A percentile compares a stretch with the other conserved stretches of the same genome.
phyloP scores from a whole-genome alignment of 768 basidiomycete species.

The Leccinum uliginosum region DNA sequence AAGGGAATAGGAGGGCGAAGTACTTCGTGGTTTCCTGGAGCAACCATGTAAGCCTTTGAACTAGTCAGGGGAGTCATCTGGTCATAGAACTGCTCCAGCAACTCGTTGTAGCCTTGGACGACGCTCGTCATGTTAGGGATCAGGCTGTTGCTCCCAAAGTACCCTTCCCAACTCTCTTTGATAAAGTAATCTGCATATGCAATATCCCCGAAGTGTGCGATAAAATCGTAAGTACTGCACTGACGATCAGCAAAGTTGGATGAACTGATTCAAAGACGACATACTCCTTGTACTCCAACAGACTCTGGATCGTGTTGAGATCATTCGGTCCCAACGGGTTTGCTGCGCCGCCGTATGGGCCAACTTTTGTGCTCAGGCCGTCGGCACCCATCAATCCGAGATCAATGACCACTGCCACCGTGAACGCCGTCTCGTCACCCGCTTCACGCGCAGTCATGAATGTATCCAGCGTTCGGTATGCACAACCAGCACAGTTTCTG shows the following conservation, averaged over 20 bases:
- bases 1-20: neutral
- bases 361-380: constrained; percentile 28
- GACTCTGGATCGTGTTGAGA: constrained; percentile 28
- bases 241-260: neutral
- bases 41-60: constrained; percentile 26
- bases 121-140: constrained; percentile 24
- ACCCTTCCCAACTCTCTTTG: constrained; percentile 28
- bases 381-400: constrained; percentile 27
- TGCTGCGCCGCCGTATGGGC: constrained; percentile 19
- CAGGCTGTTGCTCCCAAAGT: constrained; percentile 26
- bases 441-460: constrained; percentile 21
- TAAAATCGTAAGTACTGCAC: constrained; percentile 22
- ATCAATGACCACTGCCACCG: constrained; percentile 24
- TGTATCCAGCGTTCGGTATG: constrained; percentile 22
- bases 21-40: constrained; percentile 22
- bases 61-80: constrained; percentile 24
- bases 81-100: constrained; percentile 27
- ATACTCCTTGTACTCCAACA: constrained; percentile 26
- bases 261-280: neutral
- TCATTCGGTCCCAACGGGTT: constrained; percentile 24
- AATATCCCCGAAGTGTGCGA: constrained; percentile 25
- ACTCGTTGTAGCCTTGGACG: constrained; percentile 20
- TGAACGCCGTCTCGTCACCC: constrained; percentile 19
- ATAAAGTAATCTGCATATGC: constrained; percentile 29
- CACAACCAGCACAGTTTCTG: constrained; percentile 27